phyloP scores from a whole-genome alignment of 2,329 filamentous ascomycete genomes.

The Aspergillus melleus region DNA sequence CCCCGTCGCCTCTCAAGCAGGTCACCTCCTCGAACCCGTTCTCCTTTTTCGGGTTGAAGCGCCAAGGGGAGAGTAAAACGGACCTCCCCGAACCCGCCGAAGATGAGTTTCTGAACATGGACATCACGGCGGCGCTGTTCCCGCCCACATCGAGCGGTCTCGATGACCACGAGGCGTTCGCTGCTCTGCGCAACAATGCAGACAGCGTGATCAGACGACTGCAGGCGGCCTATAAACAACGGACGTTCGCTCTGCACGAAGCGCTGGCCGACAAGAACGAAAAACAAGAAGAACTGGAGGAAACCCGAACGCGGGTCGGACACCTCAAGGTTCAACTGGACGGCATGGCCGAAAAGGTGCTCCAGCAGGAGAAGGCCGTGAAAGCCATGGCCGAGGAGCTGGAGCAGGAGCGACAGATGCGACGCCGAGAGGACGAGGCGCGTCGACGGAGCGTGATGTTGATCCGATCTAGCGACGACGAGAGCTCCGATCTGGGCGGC shows the following conservation, averaged over 20 bases:
- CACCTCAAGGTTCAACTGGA: constrained; percentile 63
- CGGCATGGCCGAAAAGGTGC: constrained; percentile 56
- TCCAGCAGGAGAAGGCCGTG: constrained; percentile 59
- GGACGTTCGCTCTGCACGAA: constrained; percentile 51
- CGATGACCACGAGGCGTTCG: constrained; percentile 55
- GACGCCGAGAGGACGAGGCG: constrained; percentile 41
- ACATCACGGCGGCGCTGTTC: constrained; percentile 56
- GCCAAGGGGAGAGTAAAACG: constrained; percentile 28
- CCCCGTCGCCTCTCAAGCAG: constrained; percentile 34
- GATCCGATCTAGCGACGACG: constrained; percentile 31
- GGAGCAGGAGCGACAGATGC: constrained; percentile 43
- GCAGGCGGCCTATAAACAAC: constrained; percentile 57
- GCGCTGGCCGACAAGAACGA: constrained; percentile 56
- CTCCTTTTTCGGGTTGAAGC: constrained; percentile 44
- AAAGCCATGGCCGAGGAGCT: constrained; percentile 51
- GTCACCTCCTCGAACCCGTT: constrained; percentile 39
- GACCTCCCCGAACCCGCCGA: constrained; percentile 40
- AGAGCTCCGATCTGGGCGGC: constrained; percentile 32
- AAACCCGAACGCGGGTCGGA: constrained; percentile 57
- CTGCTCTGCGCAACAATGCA: constrained; percentile 58
- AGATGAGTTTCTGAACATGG: constrained; percentile 57
- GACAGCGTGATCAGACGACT: constrained; percentile 55
- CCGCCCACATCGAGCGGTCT: constrained; percentile 52
- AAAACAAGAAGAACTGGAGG: constrained; percentile 62
- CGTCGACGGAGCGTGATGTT: constrained; percentile 36